Conservation (phyloP, 768 basidiomycete species). For the Lenzites betulinus region DNA sequence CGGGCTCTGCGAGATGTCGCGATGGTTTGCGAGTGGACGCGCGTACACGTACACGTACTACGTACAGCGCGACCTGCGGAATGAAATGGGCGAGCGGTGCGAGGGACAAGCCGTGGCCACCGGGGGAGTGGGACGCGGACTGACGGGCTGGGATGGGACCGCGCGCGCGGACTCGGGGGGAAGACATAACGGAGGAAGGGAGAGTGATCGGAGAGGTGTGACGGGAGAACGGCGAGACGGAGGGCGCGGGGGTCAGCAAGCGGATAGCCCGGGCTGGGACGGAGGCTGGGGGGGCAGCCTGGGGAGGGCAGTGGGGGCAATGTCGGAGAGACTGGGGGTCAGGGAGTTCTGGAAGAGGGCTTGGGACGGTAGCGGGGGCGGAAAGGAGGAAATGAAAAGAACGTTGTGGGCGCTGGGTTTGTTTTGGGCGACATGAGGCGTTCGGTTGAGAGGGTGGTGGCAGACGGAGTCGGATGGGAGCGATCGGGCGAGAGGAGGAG, state of each 20-base stretch:
- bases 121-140: constrained; percentile 3
- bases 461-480: constrained; percentile 9
- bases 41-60: too few species aligned
- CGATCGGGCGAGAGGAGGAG: constrained; percentile 3
- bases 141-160: constrained; percentile 5
- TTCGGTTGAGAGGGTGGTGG: constrained; percentile 26
- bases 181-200: background rate
- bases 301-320: constrained; percentile 1
- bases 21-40: too few species aligned
- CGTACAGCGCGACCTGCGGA: background rate
- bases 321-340: constrained; percentile 11
- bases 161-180: constrained; percentile 1
- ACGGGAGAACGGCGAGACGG: background rate
- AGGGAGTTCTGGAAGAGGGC: background rate
- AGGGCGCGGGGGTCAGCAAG: background rate
- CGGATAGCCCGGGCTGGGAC: constrained; percentile 7
- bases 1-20: too few species aligned
- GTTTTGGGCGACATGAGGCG: constrained; percentile 24
- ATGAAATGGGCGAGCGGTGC: background rate
- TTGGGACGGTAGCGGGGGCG: constrained; percentile 5
- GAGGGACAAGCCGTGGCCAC: background rate
- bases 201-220: constrained; percentile 17
- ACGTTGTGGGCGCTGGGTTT: constrained; percentile 42
- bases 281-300: constrained; percentile 2
- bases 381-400: constrained; percentile 45